Base-by-base conservation (phyloP, 2,329 filamentous ascomycete species). In the Fusarium foetens region DNA sequence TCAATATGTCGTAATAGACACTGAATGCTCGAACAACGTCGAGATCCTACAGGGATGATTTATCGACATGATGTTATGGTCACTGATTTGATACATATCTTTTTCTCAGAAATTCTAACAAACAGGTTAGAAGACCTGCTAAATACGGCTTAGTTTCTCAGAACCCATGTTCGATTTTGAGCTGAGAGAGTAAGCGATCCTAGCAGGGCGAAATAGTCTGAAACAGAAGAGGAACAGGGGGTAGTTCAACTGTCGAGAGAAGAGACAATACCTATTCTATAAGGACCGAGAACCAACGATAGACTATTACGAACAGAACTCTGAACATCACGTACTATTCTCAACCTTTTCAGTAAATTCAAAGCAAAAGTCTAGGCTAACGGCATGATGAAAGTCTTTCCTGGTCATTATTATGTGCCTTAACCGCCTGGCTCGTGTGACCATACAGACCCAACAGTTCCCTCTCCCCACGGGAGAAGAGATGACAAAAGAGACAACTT, bases 391-490 rank as follows among this genome's bases (percentile, higher is more conserved):
- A 9, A 48, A 48, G 23, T 35, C 29, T n/a, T 45, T n/a, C n/a
- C 38, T 33, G n/a, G 29, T n/a, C 12, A 21, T 45, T 21, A 25
- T 21, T 33, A 19, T 55, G n/a, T 25, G 13, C 52, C 38, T 35
- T 25, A 21, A 16, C 39, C 27, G 43, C n/a, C 21, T 33, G 33
- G 17, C 17, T n/a, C n/a, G 17, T 43, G 23, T 38, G 6, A 38
- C 19, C 27, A 45, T 29, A 38, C 25, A 49, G 29, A 13, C 31
- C 55, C n/a, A 53, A 54, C 17, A 67, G 61, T 61, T 72, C 42
- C 53, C 70, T 73, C 70, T 70, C 62, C 46, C 43, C 70, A 48
- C 62, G 70, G 29, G 70, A 58, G 49, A 72, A 72, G 70, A 73
- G 70, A 63, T 17, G 71, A 72, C 61, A 58, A 54, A 57, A 54